Conservation (phyloP, 345 rosid species). For the Camelina sativa region DNA sequence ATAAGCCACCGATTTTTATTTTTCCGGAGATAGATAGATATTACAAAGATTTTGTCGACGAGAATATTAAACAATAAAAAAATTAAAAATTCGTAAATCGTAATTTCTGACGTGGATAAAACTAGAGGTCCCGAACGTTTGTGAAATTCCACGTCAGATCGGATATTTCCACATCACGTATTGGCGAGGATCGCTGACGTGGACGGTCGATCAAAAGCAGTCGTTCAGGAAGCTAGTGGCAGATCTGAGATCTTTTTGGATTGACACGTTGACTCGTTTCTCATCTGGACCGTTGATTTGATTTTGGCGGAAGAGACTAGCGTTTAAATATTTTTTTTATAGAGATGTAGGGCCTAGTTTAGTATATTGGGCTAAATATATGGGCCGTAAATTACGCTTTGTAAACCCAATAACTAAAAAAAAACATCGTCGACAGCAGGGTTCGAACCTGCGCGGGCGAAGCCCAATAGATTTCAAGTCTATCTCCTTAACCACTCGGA, state of each 20-base stretch:
- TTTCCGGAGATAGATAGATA: constrained; percentile 35
- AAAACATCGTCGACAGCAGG: constrained; percentile 68
- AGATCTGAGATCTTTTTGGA: constrained; percentile 28
- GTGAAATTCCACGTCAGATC: constrained; percentile 45
- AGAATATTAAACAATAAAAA: not conserved
- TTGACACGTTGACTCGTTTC: constrained; percentile 23
- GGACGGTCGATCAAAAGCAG: constrained; percentile 60
- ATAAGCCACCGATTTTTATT: constrained; percentile 38
- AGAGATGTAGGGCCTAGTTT: not conserved
- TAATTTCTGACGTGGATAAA: constrained; percentile 56
- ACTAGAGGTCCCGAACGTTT: constrained; percentile 45
- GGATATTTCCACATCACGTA: constrained; percentile 44
- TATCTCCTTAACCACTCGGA: constrained; percentile 99
- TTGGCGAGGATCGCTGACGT: constrained; percentile 38
- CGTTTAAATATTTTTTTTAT: constrained; percentile 38
- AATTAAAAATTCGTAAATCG: constrained; percentile 20
- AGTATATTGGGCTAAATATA: constrained; percentile 7
- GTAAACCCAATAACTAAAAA: not conserved
- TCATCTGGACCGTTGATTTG: constrained; percentile 39
- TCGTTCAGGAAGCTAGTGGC: constrained; percentile 16
- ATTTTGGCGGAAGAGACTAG: constrained; percentile 18
- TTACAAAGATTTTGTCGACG: constrained; percentile 33
- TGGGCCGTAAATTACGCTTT: constrained; percentile 12
- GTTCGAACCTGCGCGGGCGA: constrained; percentile 87
- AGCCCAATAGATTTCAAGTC: constrained; percentile 92